phyloP scores from a whole-genome alignment of 257 asterid genomes.

The Solanum piurae region DNA sequence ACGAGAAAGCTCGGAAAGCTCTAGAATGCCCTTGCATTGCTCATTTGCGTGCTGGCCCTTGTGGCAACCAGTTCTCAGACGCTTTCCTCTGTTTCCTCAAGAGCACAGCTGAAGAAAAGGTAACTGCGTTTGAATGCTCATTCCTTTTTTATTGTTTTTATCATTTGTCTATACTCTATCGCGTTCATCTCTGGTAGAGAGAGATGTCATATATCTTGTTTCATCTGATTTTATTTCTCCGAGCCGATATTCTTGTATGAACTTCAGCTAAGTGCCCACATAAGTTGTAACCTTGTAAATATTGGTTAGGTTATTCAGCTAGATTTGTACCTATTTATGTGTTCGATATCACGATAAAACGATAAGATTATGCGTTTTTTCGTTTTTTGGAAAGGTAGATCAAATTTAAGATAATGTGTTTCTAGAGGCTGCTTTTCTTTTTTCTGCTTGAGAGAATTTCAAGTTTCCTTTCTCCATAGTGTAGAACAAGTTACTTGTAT shows the following conservation, averaged over 20 bases:
- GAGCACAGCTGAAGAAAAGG: slow-evolving; percentile 80
- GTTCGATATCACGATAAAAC: not conserved
- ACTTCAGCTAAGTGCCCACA: not conserved
- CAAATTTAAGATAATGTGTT: not conserved
- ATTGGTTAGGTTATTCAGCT: not conserved
- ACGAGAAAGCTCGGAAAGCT: slow-evolving; percentile 73
- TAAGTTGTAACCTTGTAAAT: not conserved
- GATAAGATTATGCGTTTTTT: not conserved
- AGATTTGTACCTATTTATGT: not conserved
- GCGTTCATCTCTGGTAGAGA: not conserved
- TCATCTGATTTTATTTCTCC: not conserved
- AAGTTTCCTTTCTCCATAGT: not conserved
- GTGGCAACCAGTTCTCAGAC: slow-evolving; percentile 72
- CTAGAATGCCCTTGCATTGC: slow-evolving; percentile 77
- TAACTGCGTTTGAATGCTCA: not conserved
- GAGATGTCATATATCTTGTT: not conserved
- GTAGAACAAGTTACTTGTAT: not conserved
- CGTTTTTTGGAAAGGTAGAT: not conserved
- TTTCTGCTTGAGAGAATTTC: not conserved
- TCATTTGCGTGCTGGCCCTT: slow-evolving; percentile 57
- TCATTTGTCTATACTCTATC: not conserved
- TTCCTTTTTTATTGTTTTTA: not conserved
- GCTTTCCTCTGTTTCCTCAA: slow-evolving; percentile 88
- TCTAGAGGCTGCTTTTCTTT: not conserved
- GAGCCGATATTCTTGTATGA: not conserved